Conservation (phyloP, 805 yeast species). For the Wickerhamiella allomyrinae region DNA sequence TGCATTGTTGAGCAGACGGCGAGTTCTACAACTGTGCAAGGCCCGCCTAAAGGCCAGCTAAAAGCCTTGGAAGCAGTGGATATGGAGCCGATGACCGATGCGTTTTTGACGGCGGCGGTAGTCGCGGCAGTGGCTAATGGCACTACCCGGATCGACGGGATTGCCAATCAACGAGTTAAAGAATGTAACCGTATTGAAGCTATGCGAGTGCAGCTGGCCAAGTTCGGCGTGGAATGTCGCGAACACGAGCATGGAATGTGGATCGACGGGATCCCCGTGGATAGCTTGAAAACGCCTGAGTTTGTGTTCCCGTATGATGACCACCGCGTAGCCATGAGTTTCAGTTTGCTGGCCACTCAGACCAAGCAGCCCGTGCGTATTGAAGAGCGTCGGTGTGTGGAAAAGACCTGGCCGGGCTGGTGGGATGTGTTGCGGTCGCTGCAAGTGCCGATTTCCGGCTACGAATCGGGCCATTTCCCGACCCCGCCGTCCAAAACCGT, state of each 20-base stretch:
- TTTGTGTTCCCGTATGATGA: constrained; percentile 65
- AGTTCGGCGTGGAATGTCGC: constrained; percentile 74
- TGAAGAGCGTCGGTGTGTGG: constrained; percentile 81
- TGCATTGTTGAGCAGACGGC: constrained; percentile 73
- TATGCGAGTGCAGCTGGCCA: constrained; percentile 76
- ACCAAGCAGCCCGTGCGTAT: constrained; percentile 49
- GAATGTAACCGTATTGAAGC: constrained; percentile 95
- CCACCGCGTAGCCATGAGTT: constrained; percentile 96
- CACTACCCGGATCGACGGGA: constrained; percentile 75
- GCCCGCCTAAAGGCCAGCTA: constrained; percentile 59
- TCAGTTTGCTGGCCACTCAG: constrained; percentile 74
- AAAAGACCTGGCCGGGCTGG: constrained; percentile 99
- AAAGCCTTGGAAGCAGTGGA: constrained; percentile 64
- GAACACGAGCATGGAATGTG: constrained; percentile 90
- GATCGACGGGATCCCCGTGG: constrained; percentile 52
- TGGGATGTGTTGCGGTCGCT: constrained; percentile 81
- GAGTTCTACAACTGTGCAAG: constrained; percentile 80
- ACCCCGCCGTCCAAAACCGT: constrained; percentile 6
- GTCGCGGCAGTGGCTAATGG: constrained; percentile 83
- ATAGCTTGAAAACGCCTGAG: constrained; percentile 17
- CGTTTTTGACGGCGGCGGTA: constrained; percentile 90
- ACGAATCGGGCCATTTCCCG: constrained; percentile 32
- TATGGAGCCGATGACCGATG: constrained; percentile 99
- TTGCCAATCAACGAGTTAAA: constrained; percentile 95
- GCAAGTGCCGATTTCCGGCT: constrained; percentile 55